A percentile compares a stretch with the other conserved stretches of the same genome.
Conservation (phyloP, 2,329 filamentous ascomycete species). For the Aureobasidium sp. region DNA sequence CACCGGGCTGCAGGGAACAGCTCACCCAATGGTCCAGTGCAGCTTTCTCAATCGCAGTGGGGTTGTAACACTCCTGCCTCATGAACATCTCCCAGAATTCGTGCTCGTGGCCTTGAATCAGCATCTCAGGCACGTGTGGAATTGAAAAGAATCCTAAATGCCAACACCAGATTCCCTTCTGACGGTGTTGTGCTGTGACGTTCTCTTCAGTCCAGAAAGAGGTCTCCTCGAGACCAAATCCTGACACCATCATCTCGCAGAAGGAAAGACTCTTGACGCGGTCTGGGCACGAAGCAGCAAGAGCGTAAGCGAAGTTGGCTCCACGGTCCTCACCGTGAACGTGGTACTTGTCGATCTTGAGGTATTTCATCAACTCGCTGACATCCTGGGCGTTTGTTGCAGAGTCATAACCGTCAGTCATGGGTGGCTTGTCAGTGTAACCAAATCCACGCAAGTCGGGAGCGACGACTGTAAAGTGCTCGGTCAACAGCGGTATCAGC, state of each 20-base stretch:
- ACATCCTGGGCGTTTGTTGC: constrained; percentile 31
- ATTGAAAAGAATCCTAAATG: constrained; percentile 31
- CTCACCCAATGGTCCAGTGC: constrained; percentile 29
- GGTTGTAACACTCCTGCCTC: constrained; percentile 35
- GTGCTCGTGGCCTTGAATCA: constrained; percentile 32
- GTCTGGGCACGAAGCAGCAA: constrained; percentile 27
- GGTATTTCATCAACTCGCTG: constrained; percentile 29
- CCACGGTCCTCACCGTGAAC: constrained; percentile 31
- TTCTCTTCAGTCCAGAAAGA: constrained; percentile 28
- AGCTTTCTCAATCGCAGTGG: constrained; percentile 28
- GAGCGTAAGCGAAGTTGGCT: constrained; percentile 31
- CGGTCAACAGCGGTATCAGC: constrained; percentile 29
- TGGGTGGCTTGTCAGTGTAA: constrained; percentile 34
- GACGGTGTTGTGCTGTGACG: constrained; percentile 26
- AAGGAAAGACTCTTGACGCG: constrained; percentile 27
- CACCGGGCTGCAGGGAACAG: constrained; percentile 27
- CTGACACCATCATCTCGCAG: constrained; percentile 31
- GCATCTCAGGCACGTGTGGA: constrained; percentile 34
- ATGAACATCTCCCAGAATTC: constrained; percentile 37
- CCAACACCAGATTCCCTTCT: constrained; percentile 32
- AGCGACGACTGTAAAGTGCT: constrained; percentile 32
- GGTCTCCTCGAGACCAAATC: constrained; percentile 26
- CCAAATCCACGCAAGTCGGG: constrained; percentile 34
- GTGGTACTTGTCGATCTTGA: constrained; percentile 29
- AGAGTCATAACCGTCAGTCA: constrained; percentile 33